phyloP scores from a whole-genome alignment of 2,329 filamentous ascomycete species.

The Ophiostoma novo-ulmi region DNA sequence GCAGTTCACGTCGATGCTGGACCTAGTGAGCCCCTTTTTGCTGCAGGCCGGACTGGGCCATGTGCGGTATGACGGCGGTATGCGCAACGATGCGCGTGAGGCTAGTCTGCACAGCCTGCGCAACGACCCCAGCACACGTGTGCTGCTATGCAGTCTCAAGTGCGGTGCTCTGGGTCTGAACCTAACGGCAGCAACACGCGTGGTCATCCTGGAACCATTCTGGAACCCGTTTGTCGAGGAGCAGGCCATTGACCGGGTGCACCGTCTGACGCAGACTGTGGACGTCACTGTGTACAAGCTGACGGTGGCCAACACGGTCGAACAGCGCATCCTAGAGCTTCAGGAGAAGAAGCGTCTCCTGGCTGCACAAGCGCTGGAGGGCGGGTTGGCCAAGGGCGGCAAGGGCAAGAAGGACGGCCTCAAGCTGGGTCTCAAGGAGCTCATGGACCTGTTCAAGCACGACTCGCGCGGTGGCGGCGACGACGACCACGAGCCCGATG shows the following conservation, averaged over 20 bases:
- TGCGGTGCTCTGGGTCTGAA: conserved; percentile 92
- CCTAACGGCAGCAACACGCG: conserved; percentile 84
- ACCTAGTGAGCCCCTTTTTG: conserved; percentile 90
- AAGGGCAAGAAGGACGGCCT: conserved; percentile 48
- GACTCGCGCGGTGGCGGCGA: conserved; percentile 38
- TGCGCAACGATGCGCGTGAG: conserved; percentile 90
- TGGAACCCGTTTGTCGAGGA: conserved; percentile 99
- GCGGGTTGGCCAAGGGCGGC: conserved; percentile 46
- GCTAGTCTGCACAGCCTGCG: conserved; percentile 74
- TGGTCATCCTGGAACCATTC: conserved; percentile 94
- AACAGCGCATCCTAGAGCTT: conserved; percentile 88
- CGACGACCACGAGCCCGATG: background rate
- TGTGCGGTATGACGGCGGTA: conserved; percentile 88
- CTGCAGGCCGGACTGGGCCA: conserved; percentile 67
- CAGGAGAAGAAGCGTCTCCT: conserved; percentile 91
- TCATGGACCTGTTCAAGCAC: conserved; percentile 80
- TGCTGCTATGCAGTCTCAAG: conserved; percentile 88
- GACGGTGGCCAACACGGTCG: conserved; percentile 78
- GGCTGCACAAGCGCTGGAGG: conserved; percentile 87
- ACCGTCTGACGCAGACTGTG: conserved; percentile 93
- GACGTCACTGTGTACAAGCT: conserved; percentile 95
- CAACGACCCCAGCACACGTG: conserved; percentile 66
- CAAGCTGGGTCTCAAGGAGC: conserved; percentile 89
- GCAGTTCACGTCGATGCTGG: conserved; percentile 96
- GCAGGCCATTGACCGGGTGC: conserved; percentile 96